Evolutionary conservation across 2,329 filamentous ascomycete species (phyloP).

Genomic region (Botrytis byssoidea): DNA sequence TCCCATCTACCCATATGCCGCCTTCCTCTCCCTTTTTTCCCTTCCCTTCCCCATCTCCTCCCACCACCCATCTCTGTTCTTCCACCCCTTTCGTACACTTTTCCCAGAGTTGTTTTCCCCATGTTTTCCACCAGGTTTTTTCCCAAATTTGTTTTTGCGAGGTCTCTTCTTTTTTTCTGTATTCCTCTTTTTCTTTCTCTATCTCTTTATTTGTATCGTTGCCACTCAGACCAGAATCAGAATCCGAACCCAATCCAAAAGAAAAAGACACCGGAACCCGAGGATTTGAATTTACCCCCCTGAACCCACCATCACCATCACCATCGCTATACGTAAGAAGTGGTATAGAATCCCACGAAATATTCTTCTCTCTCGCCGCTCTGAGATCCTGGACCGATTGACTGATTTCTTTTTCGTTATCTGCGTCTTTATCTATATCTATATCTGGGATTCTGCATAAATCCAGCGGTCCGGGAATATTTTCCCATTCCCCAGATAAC

Average conservation of each 20-base stretch:
- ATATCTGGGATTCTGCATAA: not conserved
- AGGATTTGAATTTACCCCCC: not conserved
- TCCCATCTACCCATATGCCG: not conserved
- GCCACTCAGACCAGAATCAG: not conserved
- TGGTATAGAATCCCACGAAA: not conserved
- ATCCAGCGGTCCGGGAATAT: not conserved
- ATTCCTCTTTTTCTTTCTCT: not conserved
- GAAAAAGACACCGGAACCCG: not conserved
- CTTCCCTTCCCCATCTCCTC: not conserved
- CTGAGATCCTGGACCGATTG: not conserved
- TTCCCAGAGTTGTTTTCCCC: not conserved
- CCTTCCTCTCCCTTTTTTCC: not conserved
- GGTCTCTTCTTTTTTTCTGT: not conserved
- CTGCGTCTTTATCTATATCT: not conserved
- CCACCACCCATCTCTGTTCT: not conserved
- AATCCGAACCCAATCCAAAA: too few species aligned
- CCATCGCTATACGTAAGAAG: not conserved
- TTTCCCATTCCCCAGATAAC: not conserved
- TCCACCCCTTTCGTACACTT: not conserved
- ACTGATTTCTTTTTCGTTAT: not conserved
- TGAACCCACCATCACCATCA: not conserved
- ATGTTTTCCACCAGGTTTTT: conserved; percentile 2
- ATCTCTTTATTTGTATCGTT: not conserved
- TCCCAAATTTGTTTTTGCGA: not conserved
- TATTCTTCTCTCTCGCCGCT: not conserved